A percentile compares a stretch with the other conserved stretches of the same genome.
Conservation (phyloP, 192 early-diverging fungal genomes). For the Rhizoclosmatium globosum region DNA sequence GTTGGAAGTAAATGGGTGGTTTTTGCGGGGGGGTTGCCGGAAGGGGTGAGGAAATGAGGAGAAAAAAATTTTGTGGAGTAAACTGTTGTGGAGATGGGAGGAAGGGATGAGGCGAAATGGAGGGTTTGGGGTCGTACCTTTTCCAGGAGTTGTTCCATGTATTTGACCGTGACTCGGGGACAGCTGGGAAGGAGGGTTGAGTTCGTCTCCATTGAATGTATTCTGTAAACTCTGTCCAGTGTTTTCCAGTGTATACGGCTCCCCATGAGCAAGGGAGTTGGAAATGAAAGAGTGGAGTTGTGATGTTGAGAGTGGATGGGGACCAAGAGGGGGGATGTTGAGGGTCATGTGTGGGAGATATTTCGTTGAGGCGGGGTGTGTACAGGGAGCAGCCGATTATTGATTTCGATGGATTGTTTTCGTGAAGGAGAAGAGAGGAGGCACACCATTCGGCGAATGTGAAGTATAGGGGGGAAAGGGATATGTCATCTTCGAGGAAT, state of each 20-base stretch:
- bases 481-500: conserved; percentile 50
- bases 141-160: conserved; percentile 49
- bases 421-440: conserved; percentile 10
- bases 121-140: conserved; percentile 18
- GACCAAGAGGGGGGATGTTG: conserved; percentile 40
- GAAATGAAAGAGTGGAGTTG: conserved; percentile 35
- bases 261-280: conserved; percentile 54
- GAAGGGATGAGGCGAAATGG: too few relatives aligned
- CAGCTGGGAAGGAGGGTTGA: background rate
- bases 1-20: too few relatives aligned
- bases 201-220: conserved; percentile 27
- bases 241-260: conserved; percentile 34
- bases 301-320: conserved; percentile 17
- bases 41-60: too few relatives aligned
- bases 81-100: too few relatives aligned
- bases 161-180: conserved; percentile 40
- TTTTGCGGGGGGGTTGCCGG: too few relatives aligned
- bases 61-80: too few relatives aligned
- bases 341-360: conserved; percentile 38
- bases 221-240: conserved; percentile 35
- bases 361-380: conserved; percentile 46
- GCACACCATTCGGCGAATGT: conserved; percentile 43
- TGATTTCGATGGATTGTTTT: background rate
- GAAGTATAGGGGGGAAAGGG: conserved; percentile 45
- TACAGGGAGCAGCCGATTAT: conserved; percentile 48